A percentile compares a stretch with the other conserved stretches of the same genome.
phyloP scores from a whole-genome alignment of 805 yeast species.

The Cyberlindnera maritima region DNA sequence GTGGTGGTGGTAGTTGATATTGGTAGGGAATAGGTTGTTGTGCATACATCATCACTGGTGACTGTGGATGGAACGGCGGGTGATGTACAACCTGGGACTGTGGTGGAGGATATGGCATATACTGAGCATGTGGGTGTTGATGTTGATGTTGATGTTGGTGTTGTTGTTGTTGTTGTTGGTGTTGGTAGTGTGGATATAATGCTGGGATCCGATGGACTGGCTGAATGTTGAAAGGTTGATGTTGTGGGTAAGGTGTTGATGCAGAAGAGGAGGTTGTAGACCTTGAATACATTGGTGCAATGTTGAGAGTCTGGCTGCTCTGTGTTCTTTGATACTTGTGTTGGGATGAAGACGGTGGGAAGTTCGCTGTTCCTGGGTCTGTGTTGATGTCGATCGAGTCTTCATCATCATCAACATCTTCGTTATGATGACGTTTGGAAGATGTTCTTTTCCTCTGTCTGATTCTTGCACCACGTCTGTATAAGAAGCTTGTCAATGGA shows the following conservation, averaged over 20 bases:
- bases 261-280: background rate
- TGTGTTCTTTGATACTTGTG: background rate
- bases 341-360: background rate
- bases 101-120: background rate
- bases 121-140: background rate
- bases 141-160: background rate
- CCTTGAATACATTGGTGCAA: background rate
- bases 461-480: slow-evolving; percentile 31
- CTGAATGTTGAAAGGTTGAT: background rate
- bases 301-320: background rate
- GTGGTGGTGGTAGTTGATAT: background rate
- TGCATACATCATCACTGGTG: background rate
- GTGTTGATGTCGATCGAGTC: background rate
- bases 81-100: background rate
- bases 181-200: slow-evolving; percentile 1
- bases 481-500: slow-evolving; percentile 28
- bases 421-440: slow-evolving; percentile 3
- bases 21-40: background rate
- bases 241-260: background rate
- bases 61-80: background rate
- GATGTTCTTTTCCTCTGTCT: slow-evolving; percentile 29
- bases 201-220: background rate
- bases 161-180: background rate
- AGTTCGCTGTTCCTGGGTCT: too few relatives aligned
- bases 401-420: slow-evolving; percentile 4